Base-by-base conservation (phyloP, 306 rosid genomes). In the Rosa chinensis region DNA sequence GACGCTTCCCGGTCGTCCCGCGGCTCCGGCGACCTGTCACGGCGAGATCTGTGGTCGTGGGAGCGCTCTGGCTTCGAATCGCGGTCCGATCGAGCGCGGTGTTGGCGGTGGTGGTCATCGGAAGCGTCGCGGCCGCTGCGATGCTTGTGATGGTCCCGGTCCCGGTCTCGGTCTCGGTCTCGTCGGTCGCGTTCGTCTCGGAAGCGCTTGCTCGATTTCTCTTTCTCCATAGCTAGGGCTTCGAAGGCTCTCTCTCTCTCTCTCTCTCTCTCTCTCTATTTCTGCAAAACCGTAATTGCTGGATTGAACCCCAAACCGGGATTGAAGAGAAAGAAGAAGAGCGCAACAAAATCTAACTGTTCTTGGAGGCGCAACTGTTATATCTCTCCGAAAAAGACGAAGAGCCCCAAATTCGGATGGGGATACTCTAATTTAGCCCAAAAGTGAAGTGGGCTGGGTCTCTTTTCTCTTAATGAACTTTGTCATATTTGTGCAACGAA, bases 191-290 rank as follows among this genome's bases (percentile, higher is more conserved):
- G 87, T 1, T 87, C 91, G 6, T 88, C 92, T 25, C 94, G 74
- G 58, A 80, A 81, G 68, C 89, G 85, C 86, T 84, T 90, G 80
- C 73, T 82, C 12, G 93, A 77, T 85, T 84, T 90, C 13, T 88
- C 92, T 81, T 84, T 86, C 73, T 92, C 97, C 98, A 94, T 92
- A 84, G 66, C 72, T 79, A 89, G 88, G 96, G 90, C 81, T 90
- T 80, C 55, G 64, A 10, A 37, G 35, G 42, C 14, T 5, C 48
- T 73, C 64, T 28, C 76, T 73, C 77, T 4, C 5, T 5, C 71
- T 5, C 48, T 44, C 7, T 16, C 14, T 3, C 50, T 47, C 50
- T 32, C 37, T 32, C 37, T 32, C 37, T 32, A 32, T 32, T 32
- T 32, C 37, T 32, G 37, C 37, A 32, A 32, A 32, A 32, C 37